Evolutionary conservation across 2,329 filamentous ascomycete genomes (phyloP), one percentile per base, ranked within the genome.

Genomic region (Cladophialophora yegresii): DNA sequence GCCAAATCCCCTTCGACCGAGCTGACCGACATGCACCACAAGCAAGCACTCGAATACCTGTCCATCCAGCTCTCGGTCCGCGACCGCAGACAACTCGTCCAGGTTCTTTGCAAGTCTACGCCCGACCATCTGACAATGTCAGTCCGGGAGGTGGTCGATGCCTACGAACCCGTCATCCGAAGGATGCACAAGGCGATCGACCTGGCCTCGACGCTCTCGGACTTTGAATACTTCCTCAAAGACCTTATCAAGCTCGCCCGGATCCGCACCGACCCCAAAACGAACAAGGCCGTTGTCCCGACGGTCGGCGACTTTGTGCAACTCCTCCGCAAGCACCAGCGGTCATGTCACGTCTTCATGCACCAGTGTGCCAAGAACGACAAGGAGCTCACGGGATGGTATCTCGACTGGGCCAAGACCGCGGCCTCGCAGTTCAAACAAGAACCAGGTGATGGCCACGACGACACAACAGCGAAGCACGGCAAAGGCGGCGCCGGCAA

Each of bases 141-240:
- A 0, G 78, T 93, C 54, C 83, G 84, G 32, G 88, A 91, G 63
- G 75, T 82, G 0, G 84, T 92, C 5, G 79, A 82, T 0, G 87
- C 88, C 1, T 91, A 90, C 69, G 90, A 92, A 58, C 89, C 89
- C 0, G 86, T 92, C 64, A 91, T 95, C 62, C 83, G 90, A 23
- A 79, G 82, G 2, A 80, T 93, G 6, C 91, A 93, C 73, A 84
- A 89, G 60, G 84, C 84, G 1, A 83, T 92, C 26, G 88, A 93
- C 71, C 81, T 93, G 5, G 85, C 85, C 36, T 86, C 86, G 45
- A 89, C 90, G 22, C 75, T 93, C 6, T 82, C 83, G 43, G 86
- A 90, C 40, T 79, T 85, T 1, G 86, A 93, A 73, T 80, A 78
- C 9, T 92, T 95, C 71, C 73, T 93, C 23, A 83, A 84, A 5